Percentiles rank a stretch among this genome's conserved stretches.
Evolutionary conservation across 1,139 yeast genomes (phyloP).

Genomic region (Eremothecium coryli): DNA sequence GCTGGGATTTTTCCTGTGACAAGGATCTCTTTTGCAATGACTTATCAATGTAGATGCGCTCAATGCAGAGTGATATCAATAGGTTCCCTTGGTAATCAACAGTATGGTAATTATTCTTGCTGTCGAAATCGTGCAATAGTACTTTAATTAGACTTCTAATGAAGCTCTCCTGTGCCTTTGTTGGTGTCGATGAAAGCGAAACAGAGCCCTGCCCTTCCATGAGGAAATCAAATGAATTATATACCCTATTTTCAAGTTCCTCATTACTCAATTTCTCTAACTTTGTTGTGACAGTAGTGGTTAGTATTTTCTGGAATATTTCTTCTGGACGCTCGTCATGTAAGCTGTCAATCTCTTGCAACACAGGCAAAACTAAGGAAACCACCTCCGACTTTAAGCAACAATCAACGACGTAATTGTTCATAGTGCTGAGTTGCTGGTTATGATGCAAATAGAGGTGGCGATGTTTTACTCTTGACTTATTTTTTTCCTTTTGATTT

Average conservation of each 20-base stretch:
- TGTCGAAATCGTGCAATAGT: slow-evolving; percentile 20
- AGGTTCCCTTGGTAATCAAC: slow-evolving; percentile 27
- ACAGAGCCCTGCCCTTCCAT: slow-evolving; percentile 23
- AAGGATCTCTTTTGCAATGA: slow-evolving; percentile 5
- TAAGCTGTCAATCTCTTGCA: background rate
- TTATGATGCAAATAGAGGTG: too few relatives aligned
- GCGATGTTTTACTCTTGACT: too few relatives aligned
- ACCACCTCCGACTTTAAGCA: slow-evolving; percentile 4
- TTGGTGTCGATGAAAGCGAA: slow-evolving; percentile 18
- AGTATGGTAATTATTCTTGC: slow-evolving; percentile 8
- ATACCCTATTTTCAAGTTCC: slow-evolving; percentile 7
- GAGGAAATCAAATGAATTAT: slow-evolving; percentile 14
- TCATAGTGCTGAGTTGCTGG: too few relatives aligned
- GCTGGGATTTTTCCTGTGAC: background rate
- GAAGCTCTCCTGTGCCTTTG: slow-evolving; percentile 21
- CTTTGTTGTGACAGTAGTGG: slow-evolving; percentile 13
- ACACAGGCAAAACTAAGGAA: background rate
- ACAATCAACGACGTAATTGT: slow-evolving; percentile 1
- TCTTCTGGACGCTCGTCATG: slow-evolving; percentile 1
- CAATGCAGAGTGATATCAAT: slow-evolving; percentile 25
- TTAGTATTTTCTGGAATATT: slow-evolving; percentile 12
- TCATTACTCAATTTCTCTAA: slow-evolving; percentile 8
- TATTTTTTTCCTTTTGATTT: too few relatives aligned
- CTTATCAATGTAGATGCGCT: slow-evolving; percentile 18
- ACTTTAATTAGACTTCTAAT: slow-evolving; percentile 24